Conservation (phyloP, 2,329 filamentous ascomycete genomes). For the Mollisia scopiformis region DNA sequence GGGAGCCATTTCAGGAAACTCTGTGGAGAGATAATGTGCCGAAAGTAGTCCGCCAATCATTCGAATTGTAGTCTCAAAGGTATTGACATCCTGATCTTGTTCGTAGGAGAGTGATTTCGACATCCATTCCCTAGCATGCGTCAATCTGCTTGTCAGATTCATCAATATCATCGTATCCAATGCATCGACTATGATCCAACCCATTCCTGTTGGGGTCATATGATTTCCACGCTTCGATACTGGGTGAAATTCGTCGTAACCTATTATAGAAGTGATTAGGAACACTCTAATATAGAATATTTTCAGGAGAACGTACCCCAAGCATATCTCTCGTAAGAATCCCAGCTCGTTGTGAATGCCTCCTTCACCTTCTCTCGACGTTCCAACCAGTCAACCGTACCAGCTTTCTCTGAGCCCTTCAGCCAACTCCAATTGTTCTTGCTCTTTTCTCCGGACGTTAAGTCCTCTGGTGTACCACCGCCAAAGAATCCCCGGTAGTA, state of each 20-base stretch:
- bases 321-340: constrained; percentile 87
- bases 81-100: constrained; percentile 93
- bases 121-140: constrained; percentile 88
- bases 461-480: constrained; percentile 50
- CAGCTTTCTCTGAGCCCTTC: constrained; percentile 49
- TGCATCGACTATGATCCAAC: constrained; percentile 97
- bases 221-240: constrained; percentile 76
- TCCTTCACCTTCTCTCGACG: constrained; percentile 83
- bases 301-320: constrained; percentile 67
- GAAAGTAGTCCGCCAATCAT: constrained; percentile 94
- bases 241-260: constrained; percentile 86
- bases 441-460: constrained; percentile 35
- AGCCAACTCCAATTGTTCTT: constrained; percentile 61
- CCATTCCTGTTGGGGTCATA: constrained; percentile 88
- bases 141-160: constrained; percentile 87
- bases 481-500: constrained; percentile 66
- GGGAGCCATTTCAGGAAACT: constrained; percentile 78
- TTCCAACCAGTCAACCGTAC: constrained; percentile 70
- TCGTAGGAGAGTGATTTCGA: constrained; percentile 80
- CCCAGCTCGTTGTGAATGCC: constrained; percentile 90
- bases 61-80: constrained; percentile 96
- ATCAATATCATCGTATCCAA: constrained; percentile 97
- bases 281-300: background rate
- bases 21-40: constrained; percentile 90
- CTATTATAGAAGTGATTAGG: constrained; percentile 45